Evolutionary conservation across 345 rosid genomes (phyloP), one percentile per base, ranked within the genome.

Genomic region (Syzygium aqueum): DNA sequence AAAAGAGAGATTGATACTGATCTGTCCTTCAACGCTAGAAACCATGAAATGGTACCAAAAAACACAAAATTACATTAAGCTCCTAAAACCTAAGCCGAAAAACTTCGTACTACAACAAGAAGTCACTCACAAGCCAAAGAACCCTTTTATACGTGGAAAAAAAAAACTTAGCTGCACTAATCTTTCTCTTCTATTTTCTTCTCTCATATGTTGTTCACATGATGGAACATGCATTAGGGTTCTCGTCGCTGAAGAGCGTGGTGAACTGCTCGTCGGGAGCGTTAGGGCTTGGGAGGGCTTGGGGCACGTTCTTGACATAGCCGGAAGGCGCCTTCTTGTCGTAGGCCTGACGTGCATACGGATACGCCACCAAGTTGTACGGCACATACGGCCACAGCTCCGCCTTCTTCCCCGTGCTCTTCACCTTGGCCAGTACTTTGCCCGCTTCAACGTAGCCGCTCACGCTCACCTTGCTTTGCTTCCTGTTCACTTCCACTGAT

Each of bases 291-390:
- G 91, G 86, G 49, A 90, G 89, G 4, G 95, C 92, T 59, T 92
- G 94, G 12, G 84, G 89, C n/a, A 84, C 93, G 54, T 93, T 90
- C 91, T 27, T 92, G 3, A 93, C 94, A 53, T 86, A 92, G 8
- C 95, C 95, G 8, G 94, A 28, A 3, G 95, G 95, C 5, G 95
- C 95, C 53, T 88, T 93, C 91, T 92, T 93, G 87, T 93, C 95
- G 84, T 93, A 93, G 67, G 93, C 92, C 59, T 88, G 89, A 51
- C 90, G 90, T 6, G 84, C 92, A 17, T 92, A 93, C 0, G 95
- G 95, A 43, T 92, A 91, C 0, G 94, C 91, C 63, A 93, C 95
- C 56, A 93, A 52, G 86, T 92, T 90, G 88, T 89, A 89, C 0
- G 92, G 92, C 7, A 93, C 91, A 52, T 93, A 93, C 1, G 95